Percentiles rank a stretch among this genome's conserved stretches.
These are phyloP conservation scores for Solanum sejunctum DNA, from an alignment of 257 asterid genomes.

Conservation along the genomic window DNA sequence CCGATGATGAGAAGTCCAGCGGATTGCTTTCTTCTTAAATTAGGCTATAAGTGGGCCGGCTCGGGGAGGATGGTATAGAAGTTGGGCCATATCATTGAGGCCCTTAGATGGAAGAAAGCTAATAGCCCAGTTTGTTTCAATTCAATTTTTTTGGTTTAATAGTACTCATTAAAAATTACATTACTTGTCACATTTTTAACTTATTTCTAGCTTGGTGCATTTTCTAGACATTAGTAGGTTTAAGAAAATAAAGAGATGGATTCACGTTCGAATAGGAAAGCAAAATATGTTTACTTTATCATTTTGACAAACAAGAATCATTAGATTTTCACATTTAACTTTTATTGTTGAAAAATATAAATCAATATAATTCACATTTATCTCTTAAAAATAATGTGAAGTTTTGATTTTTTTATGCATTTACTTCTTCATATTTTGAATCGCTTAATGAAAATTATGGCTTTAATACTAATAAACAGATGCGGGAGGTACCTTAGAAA, in stretches of 20 bases:
- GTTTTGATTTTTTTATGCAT: background rate
- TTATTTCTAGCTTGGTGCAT: background rate
- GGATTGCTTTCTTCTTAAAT: background rate
- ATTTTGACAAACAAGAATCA: no score
- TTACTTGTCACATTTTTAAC: background rate
- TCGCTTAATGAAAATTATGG: background rate
- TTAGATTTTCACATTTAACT: background rate
- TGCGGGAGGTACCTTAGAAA: no score
- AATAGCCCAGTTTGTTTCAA: background rate
- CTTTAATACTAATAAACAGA: no score
- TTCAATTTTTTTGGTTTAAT: background rate
- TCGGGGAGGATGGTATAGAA: background rate
- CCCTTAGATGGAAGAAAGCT: background rate
- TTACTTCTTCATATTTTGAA: background rate
- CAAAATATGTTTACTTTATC: background rate
- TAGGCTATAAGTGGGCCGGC: background rate
- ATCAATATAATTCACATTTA: background rate
- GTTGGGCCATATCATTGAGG: background rate
- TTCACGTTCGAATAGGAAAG: background rate
- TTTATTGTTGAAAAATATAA: background rate
- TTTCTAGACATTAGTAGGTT: background rate
- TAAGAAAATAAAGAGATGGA: background rate
- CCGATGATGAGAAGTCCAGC: background rate
- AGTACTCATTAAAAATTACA: background rate
- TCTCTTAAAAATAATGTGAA: background rate